A percentile compares a stretch with the other conserved stretches of the same genome.
These are phyloP conservation scores for Phoma sp. DNA, from an alignment of 2,329 filamentous ascomycete species.

Conservation along the genomic window DNA sequence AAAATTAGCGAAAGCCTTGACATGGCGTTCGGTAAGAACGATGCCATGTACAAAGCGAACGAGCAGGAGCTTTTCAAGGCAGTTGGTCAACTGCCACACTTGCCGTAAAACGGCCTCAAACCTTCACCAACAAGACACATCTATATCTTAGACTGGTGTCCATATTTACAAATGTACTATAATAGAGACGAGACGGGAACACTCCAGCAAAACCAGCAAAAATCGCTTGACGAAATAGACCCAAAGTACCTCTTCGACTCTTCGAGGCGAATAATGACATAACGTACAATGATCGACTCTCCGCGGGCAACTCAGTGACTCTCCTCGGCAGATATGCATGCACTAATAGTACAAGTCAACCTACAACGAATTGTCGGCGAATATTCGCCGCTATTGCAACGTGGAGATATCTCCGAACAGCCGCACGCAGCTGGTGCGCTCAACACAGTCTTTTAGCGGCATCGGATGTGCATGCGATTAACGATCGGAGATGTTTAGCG, in stretches of 20 bases:
- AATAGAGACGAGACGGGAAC: not conserved
- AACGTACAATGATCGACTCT: slow-evolving; percentile 1
- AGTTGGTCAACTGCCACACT: slow-evolving; percentile 30
- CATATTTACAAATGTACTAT: slow-evolving; percentile 3
- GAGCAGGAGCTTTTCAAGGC: slow-evolving; percentile 39
- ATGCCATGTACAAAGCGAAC: slow-evolving; percentile 50
- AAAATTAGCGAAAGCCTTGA: slow-evolving; percentile 48
- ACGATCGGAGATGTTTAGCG: not conserved
- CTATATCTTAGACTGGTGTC: not conserved
- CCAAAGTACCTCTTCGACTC: not conserved
- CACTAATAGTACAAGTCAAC: not conserved
- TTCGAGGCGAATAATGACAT: slow-evolving; percentile 4
- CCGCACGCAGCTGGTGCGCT: not conserved
- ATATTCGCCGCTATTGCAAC: not conserved
- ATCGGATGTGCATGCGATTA: no score
- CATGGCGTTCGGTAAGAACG: slow-evolving; percentile 50
- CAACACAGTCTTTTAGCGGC: slow-evolving; percentile 1
- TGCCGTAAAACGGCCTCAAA: not conserved
- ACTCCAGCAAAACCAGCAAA: not conserved
- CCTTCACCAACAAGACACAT: not conserved
- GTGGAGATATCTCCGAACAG: slow-evolving; percentile 2
- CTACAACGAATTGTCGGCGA: not conserved
- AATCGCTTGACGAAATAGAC: not conserved
- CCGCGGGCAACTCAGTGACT: not conserved
- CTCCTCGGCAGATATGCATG: not conserved